Percentiles rank a stretch among this genome's conserved stretches.
Evolutionary conservation across 148 eudicot genomes (phyloP).

Genomic region (Fagopyrum homotropicum): DNA sequence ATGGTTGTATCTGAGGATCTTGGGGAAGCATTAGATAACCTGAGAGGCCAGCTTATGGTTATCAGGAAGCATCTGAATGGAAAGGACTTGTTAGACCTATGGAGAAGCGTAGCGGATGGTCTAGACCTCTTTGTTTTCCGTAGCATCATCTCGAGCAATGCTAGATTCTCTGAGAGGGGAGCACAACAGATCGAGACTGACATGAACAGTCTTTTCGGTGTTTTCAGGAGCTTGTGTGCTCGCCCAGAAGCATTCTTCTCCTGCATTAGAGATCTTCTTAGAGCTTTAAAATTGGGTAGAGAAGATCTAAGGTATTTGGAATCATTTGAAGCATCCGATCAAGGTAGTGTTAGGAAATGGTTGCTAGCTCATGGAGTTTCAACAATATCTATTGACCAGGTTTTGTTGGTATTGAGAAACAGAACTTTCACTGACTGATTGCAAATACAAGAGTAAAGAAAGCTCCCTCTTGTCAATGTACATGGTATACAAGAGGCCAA

Average conservation of each 20-base stretch:
- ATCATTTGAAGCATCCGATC: constrained; percentile 11
- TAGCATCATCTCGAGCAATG: constrained; percentile 22
- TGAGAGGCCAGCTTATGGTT: constrained; percentile 31
- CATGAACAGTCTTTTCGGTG: constrained; percentile 31
- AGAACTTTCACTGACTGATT: constrained; percentile 8
- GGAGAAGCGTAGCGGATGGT: constrained; percentile 53
- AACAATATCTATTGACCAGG: constrained; percentile 29
- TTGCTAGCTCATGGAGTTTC: constrained; percentile 21
- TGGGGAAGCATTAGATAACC: constrained; percentile 33
- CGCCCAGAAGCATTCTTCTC: constrained; percentile 54
- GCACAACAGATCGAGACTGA: constrained; percentile 28
- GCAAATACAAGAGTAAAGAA: background rate
- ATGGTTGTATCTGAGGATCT: constrained; percentile 29
- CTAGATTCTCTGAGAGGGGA: constrained; percentile 28
- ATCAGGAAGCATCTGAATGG: constrained; percentile 31
- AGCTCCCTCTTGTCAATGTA: background rate
- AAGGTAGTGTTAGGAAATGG: constrained; percentile 13
- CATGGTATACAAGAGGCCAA: too few species aligned
- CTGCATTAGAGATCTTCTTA: constrained; percentile 29
- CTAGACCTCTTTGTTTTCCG: constrained; percentile 38
- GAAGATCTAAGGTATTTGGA: constrained; percentile 17
- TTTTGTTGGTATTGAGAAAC: constrained; percentile 26
- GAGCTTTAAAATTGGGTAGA: constrained; percentile 28
- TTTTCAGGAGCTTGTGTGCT: constrained; percentile 37
- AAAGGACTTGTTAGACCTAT: constrained; percentile 36